A percentile compares a stretch with the other conserved stretches of the same genome.
Evolutionary conservation across 306 rosid genomes (phyloP).

Genomic region (Sicyos edulis): DNA sequence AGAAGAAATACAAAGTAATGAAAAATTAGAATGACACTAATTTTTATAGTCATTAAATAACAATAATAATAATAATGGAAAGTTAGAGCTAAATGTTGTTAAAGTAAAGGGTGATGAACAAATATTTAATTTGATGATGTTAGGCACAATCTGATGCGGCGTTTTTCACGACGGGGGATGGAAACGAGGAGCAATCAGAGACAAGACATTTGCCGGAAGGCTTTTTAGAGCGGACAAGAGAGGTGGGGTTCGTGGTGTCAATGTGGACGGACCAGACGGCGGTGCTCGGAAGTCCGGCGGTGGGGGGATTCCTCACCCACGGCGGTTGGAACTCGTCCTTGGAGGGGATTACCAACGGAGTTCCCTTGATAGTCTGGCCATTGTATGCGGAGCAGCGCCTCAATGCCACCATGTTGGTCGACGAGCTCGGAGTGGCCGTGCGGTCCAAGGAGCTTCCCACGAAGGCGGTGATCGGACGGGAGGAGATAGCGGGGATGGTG

Average conservation of each 20-base stretch:
- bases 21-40: no score
- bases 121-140: no score
- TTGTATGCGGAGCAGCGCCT: constrained; percentile 45
- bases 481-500: constrained; percentile 43
- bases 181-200: not conserved
- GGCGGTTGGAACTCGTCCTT: constrained; percentile 45
- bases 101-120: no score
- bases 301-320: constrained; percentile 42
- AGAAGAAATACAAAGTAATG: no score
- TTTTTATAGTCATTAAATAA: no score
- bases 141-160: not conserved
- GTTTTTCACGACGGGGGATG: constrained; percentile 18
- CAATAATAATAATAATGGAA: no score
- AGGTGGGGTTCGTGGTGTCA: constrained; percentile 26
- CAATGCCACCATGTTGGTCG: constrained; percentile 38
- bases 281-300: constrained; percentile 27
- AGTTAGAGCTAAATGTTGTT: no score
- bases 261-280: constrained; percentile 42
- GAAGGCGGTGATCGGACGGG: constrained; percentile 35
- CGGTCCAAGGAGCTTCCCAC: constrained; percentile 24
- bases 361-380: constrained; percentile 50
- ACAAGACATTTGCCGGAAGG: constrained; percentile 37
- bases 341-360: constrained; percentile 37
- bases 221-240: constrained; percentile 27
- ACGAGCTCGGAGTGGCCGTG: constrained; percentile 36